A percentile compares a stretch with the other conserved stretches of the same genome.
phyloP scores from a whole-genome alignment of 306 rosid genomes.

The Malus fusca region DNA sequence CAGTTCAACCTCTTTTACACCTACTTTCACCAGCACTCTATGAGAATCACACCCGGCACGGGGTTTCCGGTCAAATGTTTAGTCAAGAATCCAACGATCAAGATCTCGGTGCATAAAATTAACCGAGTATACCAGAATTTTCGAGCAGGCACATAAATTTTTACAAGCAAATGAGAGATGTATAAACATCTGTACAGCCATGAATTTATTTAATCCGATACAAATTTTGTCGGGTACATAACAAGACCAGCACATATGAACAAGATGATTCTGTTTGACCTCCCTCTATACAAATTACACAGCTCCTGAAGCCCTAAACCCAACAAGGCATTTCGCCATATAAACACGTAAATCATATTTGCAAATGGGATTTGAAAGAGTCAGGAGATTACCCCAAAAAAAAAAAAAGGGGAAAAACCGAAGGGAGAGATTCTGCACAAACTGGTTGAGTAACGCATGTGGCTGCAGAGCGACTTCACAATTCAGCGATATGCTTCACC shows the following conservation, averaged over 20 bases:
- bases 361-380: conserved; percentile 29
- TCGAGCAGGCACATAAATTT: too few species aligned
- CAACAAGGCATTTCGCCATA: conserved; percentile 18
- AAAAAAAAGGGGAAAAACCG: conserved; percentile 12
- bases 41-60: background rate
- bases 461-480: conserved; percentile 41
- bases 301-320: conserved; percentile 13
- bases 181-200: conserved; percentile 24
- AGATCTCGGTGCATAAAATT: too few species aligned
- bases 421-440: conserved; percentile 46
- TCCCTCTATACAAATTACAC: conserved; percentile 37
- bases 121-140: too few species aligned
- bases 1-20: background rate
- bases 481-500: conserved; percentile 47
- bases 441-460: conserved; percentile 30
- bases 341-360: conserved; percentile 31
- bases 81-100: too few species aligned
- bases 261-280: conserved; percentile 15
- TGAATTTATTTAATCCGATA: conserved; percentile 3
- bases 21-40: background rate
- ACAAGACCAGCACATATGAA: conserved; percentile 9
- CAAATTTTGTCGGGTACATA: background rate
- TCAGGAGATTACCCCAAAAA: conserved; percentile 20
- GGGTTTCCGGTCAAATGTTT: too few species aligned
- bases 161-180: background rate